A percentile compares a stretch with the other conserved stretches of the same genome.
Conservation (phyloP, 345 rosid species). For the Zanthoxylum bungeanum region DNA sequence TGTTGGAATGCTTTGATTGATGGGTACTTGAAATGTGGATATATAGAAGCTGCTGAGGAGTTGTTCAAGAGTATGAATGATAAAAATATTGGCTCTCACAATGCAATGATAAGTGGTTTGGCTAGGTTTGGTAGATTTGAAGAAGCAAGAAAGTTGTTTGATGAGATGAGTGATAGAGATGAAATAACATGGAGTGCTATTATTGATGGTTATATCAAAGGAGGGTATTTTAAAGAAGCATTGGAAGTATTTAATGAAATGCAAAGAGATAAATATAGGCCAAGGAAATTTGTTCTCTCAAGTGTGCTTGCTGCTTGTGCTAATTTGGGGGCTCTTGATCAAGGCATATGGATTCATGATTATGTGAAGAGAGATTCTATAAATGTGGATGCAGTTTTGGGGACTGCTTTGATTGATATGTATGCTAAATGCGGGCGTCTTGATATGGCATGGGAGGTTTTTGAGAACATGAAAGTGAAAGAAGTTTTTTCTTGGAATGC, state of each 20-base stretch:
- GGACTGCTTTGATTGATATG: constrained; percentile 46
- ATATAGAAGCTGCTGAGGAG: constrained; percentile 30
- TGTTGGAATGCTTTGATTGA: constrained; percentile 41
- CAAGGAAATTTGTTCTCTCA: constrained; percentile 31
- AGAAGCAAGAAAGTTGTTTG: constrained; percentile 42
- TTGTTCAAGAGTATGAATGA: constrained; percentile 30
- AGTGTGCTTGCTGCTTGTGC: constrained; percentile 42
- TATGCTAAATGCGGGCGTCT: constrained; percentile 43
- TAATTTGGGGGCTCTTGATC: constrained; percentile 41
- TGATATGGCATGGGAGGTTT: constrained; percentile 44
- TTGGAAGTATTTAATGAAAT: constrained; percentile 34
- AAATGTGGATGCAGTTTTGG: constrained; percentile 30
- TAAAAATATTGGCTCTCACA: constrained; percentile 39
- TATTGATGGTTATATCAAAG: constrained; percentile 42
- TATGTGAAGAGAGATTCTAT: constrained; percentile 26
- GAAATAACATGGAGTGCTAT: constrained; percentile 53
- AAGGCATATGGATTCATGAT: constrained; percentile 46
- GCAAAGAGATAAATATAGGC: constrained; percentile 32
- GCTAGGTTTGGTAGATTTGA: constrained; percentile 33
- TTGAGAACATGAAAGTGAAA: constrained; percentile 33
- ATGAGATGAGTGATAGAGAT: constrained; percentile 35
- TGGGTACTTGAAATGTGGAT: constrained; percentile 40
- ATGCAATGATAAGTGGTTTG: constrained; percentile 40
- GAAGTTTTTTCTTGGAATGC: constrained; percentile 46
- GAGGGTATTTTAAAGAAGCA: constrained; percentile 37